Evolutionary conservation across 2,329 filamentous ascomycete genomes (phyloP).

Genomic region (Elsinoe fawcettii): DNA sequence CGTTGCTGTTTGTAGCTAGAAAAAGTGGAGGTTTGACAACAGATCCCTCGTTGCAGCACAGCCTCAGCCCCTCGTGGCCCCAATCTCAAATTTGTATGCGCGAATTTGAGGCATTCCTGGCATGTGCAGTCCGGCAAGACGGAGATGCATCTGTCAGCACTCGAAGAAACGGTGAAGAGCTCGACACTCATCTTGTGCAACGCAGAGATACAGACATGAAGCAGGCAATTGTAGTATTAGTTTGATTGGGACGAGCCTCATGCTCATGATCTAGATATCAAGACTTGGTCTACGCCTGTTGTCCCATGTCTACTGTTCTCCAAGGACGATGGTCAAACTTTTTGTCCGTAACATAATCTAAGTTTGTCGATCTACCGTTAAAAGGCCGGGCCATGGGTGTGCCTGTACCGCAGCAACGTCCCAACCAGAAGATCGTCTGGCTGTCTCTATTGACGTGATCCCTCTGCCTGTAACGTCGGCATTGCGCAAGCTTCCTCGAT

Average conservation of each 20-base stretch:
- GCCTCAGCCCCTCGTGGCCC: conserved; percentile 2
- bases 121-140: conserved; percentile 6
- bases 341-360: not conserved
- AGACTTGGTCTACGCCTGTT: not conserved
- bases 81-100: conserved; percentile 5
- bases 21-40: conserved; percentile 9
- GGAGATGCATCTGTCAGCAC: not conserved
- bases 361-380: not conserved
- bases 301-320: not conserved
- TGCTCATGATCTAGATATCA: not conserved
- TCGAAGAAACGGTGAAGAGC: not conserved
- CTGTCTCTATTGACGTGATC: not conserved
- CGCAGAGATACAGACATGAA: not conserved
- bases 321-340: not conserved
- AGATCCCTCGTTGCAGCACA: not conserved
- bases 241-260: not conserved
- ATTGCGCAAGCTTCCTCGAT: not conserved
- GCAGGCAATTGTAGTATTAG: not conserved
- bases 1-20: conserved; percentile 11
- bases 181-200: not conserved
- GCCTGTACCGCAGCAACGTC: not conserved
- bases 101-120: conserved; percentile 6
- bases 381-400: not conserved
- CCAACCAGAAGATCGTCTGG: not conserved
- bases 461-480: not conserved